These are phyloP conservation scores for Dactylellina cionopaga DNA, from an alignment of 2,329 filamentous ascomycete genomes.

Conservation along the genomic window DNA sequence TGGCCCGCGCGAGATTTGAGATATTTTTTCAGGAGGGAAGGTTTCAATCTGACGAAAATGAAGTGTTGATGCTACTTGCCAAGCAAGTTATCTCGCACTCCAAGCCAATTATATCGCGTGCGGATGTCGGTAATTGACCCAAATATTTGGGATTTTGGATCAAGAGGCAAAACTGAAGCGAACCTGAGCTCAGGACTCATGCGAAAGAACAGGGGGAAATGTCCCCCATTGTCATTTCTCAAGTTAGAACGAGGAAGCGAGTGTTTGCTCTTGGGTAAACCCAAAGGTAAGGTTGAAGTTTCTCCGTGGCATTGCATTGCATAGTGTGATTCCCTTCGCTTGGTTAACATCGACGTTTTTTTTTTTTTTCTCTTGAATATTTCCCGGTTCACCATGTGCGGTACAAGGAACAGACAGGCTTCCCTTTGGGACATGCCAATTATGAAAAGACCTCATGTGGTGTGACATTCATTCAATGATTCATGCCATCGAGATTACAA, in stretches of 20 bases:
- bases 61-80: conserved; percentile 42
- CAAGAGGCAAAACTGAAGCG: conserved; percentile 11
- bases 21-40: conserved; percentile 26
- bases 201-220: background rate
- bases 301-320: conserved; percentile 1
- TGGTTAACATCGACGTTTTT: background rate
- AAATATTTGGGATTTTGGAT: conserved; percentile 24
- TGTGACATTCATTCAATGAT: background rate
- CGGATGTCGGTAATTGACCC: conserved; percentile 48
- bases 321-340: conserved; percentile 12
- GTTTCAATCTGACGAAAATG: conserved; percentile 43
- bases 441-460: conserved; percentile 12
- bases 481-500: conserved; percentile 14
- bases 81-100: conserved; percentile 29
- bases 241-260: background rate
- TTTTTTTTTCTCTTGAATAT: conserved; percentile 17
- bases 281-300: conserved; percentile 17
- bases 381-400: conserved; percentile 25
- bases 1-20: conserved; percentile 46
- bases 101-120: conserved; percentile 47
- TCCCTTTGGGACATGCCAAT: background rate
- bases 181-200: background rate
- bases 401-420: background rate
- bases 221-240: too few relatives aligned
- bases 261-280: conserved; percentile 11